Evolutionary conservation across 2,329 filamentous ascomycete species (phyloP).

Genomic region (Fusarium illudens): DNA sequence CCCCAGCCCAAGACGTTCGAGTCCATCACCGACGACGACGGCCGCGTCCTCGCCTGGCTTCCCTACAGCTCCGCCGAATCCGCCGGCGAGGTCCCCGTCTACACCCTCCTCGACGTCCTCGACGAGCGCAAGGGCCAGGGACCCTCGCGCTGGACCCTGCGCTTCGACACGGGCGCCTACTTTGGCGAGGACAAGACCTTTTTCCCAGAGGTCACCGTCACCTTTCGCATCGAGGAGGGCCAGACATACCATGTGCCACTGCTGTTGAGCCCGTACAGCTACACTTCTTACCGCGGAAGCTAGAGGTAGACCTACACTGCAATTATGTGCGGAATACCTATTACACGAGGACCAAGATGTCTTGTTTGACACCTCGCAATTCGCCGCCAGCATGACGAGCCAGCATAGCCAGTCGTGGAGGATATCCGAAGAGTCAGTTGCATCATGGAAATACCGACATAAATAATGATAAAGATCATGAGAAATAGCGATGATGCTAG

Average conservation of each 20-base stretch:
- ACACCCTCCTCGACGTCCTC: constrained; percentile 66
- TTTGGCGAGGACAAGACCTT: constrained; percentile 71
- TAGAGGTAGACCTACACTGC: constrained; percentile 48
- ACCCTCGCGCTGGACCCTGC: constrained; percentile 70
- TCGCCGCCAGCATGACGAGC: not conserved
- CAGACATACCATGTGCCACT: constrained; percentile 84
- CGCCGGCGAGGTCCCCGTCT: constrained; percentile 65
- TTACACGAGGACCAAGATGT: not conserved
- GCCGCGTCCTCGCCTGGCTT: constrained; percentile 75
- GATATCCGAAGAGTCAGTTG: not conserved
- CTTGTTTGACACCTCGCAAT: not conserved
- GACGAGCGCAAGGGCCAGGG: constrained; percentile 51
- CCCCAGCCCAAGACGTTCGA: constrained; percentile 62
- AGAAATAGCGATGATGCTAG: constrained; percentile 32
- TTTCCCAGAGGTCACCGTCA: constrained; percentile 67
- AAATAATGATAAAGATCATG: constrained; percentile 20
- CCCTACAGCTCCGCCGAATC: constrained; percentile 61
- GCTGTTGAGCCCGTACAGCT: constrained; percentile 79
- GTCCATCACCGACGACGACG: constrained; percentile 78
- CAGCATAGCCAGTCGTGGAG: not conserved
- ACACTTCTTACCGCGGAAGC: constrained; percentile 83
- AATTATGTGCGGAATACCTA: not conserved
- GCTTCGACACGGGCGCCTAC: constrained; percentile 77
- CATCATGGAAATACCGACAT: constrained; percentile 4
- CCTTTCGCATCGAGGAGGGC: constrained; percentile 61